A percentile compares a stretch with the other conserved stretches of the same genome.
Conservation (phyloP, 345 rosid genomes). For the Dipteronia sinensis region DNA sequence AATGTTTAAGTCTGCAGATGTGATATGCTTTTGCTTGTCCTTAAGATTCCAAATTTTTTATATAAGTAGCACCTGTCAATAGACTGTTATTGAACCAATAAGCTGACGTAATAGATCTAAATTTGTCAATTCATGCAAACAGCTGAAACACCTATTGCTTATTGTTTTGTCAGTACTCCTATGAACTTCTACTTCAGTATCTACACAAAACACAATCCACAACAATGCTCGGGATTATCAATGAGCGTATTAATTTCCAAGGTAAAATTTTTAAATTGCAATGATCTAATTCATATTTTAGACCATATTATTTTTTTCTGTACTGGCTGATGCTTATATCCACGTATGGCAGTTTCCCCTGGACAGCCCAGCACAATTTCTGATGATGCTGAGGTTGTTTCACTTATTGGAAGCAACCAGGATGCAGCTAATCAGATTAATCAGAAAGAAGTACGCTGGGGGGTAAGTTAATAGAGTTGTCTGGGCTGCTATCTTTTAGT, state of each 20-base stretch:
- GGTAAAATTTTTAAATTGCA: conserved; percentile 39
- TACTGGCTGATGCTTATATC: conserved; percentile 15
- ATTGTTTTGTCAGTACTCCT: conserved; percentile 70
- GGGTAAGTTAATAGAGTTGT: conserved; percentile 50
- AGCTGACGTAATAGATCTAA: not conserved
- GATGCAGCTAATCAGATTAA: conserved; percentile 71
- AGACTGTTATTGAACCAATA: not conserved
- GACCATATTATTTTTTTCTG: not conserved
- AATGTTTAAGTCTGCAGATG: not conserved
- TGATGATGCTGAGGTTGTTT: conserved; percentile 83
- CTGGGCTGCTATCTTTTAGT: not conserved
- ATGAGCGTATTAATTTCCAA: conserved; percentile 87
- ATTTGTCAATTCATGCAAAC: conserved; percentile 2
- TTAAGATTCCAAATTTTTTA: not conserved
- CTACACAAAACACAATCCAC: conserved; percentile 79
- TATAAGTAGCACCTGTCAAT: not conserved
- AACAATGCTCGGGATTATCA: conserved; percentile 83
- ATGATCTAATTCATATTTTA: not conserved
- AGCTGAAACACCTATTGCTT: conserved; percentile 18
- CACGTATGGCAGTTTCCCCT: conserved; percentile 68
- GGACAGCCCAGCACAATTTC: conserved; percentile 83
- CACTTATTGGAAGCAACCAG: conserved; percentile 70
- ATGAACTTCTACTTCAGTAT: conserved; percentile 89
- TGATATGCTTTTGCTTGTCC: not conserved
- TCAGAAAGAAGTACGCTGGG: conserved; percentile 88